Conservation (phyloP, 208 protist genomes). For the Leishmania gerbilli region DNA sequence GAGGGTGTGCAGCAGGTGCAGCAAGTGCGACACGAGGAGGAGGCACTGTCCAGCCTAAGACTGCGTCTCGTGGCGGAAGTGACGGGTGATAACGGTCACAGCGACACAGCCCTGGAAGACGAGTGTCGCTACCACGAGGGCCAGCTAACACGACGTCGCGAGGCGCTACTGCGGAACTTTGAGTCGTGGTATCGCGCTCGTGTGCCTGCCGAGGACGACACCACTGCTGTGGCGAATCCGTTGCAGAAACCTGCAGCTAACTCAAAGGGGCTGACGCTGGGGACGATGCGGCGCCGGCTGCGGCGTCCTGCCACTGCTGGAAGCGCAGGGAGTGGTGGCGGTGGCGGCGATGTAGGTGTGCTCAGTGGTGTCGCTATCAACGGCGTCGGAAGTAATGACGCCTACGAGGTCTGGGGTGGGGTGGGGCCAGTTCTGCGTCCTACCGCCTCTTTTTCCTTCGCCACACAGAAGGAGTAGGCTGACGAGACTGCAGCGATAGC, state of each 20-base stretch:
- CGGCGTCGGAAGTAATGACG: background rate
- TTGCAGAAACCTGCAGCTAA: background rate
- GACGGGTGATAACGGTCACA: background rate
- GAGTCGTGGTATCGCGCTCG: conserved; percentile 19
- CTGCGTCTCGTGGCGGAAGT: background rate
- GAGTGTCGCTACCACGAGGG: background rate
- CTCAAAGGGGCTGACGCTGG: background rate
- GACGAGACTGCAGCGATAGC: background rate
- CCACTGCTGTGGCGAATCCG: background rate
- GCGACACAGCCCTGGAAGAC: background rate
- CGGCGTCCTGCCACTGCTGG: background rate
- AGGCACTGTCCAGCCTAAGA: conserved; percentile 2
- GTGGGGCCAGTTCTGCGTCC: background rate
- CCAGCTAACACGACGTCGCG: conserved; percentile 14
- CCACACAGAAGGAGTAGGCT: background rate
- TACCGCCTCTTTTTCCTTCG: background rate
- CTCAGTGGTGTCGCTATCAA: background rate
- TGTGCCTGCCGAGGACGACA: background rate
- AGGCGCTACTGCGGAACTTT: conserved; percentile 23
- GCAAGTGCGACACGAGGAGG: conserved; percentile 10
- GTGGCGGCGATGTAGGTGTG: background rate
- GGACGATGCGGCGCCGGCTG: conserved; percentile 7
- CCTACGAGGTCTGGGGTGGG: background rate
- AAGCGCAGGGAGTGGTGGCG: background rate
- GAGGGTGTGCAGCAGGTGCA: conserved; percentile 20